These are phyloP conservation scores for Monosporascus cannonballus DNA, from an alignment of 2,329 filamentous ascomycete species.

Conservation along the genomic window DNA sequence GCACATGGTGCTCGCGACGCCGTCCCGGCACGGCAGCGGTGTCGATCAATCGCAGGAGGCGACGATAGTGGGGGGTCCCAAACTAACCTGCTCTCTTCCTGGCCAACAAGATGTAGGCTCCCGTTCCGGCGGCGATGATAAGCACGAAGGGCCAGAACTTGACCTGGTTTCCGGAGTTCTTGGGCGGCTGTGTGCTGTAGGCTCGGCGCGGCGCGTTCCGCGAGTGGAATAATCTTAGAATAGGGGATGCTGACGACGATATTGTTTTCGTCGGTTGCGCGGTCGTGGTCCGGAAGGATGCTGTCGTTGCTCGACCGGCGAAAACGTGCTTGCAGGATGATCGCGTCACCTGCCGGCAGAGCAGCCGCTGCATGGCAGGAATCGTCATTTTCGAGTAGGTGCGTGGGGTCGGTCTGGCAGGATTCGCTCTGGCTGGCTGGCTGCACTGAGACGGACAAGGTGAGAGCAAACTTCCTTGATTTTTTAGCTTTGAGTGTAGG, in stretches of 20 bases:
- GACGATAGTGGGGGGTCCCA: neutral
- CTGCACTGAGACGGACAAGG: no score
- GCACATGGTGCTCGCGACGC: no score
- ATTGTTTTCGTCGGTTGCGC: slow-evolving; percentile 1
- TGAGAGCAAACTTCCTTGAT: no score
- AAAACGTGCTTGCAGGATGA: neutral
- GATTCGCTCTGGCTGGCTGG: neutral
- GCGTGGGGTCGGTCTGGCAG: slow-evolving; percentile 3
- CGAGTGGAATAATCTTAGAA: neutral
- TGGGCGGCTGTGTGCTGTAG: slow-evolving; percentile 39
- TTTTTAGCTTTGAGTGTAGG: no score
- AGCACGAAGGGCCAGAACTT: slow-evolving; percentile 55
- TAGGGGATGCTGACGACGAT: neutral
- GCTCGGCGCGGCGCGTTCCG: slow-evolving; percentile 5
- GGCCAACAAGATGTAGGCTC: slow-evolving; percentile 44
- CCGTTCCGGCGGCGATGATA: slow-evolving; percentile 41
- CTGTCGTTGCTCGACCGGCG: neutral
- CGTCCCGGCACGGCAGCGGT: neutral
- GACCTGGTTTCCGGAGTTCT: slow-evolving; percentile 30
- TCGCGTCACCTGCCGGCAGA: slow-evolving; percentile 10
- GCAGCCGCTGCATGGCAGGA: slow-evolving; percentile 14
- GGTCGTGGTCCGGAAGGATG: neutral
- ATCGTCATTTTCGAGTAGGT: slow-evolving; percentile 12
- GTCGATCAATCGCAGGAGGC: neutral
- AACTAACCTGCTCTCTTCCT: slow-evolving; percentile 43